Evolutionary conservation across 768 basidiomycete species (phyloP).

Genomic region (Chiua virens): DNA sequence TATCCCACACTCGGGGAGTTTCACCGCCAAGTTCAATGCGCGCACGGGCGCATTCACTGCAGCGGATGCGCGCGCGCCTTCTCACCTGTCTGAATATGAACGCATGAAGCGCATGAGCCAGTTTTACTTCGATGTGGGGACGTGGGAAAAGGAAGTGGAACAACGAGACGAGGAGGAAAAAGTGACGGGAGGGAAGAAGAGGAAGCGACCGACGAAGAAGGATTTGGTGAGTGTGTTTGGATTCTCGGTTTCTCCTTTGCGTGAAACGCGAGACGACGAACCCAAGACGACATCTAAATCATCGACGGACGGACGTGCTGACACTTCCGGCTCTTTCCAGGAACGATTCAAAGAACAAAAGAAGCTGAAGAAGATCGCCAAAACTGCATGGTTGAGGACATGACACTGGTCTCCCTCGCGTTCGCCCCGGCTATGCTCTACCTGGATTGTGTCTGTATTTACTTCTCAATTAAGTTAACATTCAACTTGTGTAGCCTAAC

Average conservation of each 20-base stretch:
- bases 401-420: constrained; percentile 7
- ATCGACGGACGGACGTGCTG: constrained; percentile 27
- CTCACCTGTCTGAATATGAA: constrained; percentile 78
- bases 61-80: constrained; percentile 65
- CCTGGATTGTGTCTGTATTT: no score
- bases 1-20: constrained; percentile 40
- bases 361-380: constrained; percentile 77
- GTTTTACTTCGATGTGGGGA: constrained; percentile 83
- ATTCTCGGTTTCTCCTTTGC: constrained; percentile 9
- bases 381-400: constrained; percentile 85
- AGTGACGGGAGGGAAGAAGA: constrained; percentile 63
- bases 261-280: constrained; percentile 19
- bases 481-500: no score
- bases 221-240: constrained; percentile 66
- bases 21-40: constrained; percentile 75
- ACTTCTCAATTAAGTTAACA: no score
- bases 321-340: constrained; percentile 38
- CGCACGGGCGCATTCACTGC: constrained; percentile 77
- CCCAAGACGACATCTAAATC: constrained; percentile 15
- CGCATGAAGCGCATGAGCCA: constrained; percentile 79
- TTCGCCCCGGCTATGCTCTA: neutral
- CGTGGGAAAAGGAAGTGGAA: constrained; percentile 74
- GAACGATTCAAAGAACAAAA: constrained; percentile 87
- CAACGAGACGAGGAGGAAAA: constrained; percentile 45
- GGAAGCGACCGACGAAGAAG: constrained; percentile 78